Conservation (phyloP, 1,139 yeast genomes). For the Taphrina betulina region DNA sequence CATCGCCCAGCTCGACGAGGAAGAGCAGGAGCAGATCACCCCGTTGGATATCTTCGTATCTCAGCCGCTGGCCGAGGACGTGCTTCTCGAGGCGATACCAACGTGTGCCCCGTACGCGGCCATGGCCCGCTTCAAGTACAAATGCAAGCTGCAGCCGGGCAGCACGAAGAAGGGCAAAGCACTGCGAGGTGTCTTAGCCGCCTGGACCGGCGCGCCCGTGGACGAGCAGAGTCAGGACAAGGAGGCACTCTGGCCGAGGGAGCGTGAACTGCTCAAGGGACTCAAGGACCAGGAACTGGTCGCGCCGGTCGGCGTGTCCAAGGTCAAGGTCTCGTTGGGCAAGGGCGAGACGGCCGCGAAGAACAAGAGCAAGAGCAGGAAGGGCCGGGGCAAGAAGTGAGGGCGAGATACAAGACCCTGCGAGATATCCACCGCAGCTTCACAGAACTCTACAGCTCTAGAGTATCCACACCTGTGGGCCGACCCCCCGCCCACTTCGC, state of each 20-base stretch:
- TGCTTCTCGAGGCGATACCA: conserved; percentile 65
- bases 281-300: conserved; percentile 59
- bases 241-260: conserved; percentile 68
- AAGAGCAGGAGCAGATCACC: conserved; percentile 40
- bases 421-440: no score
- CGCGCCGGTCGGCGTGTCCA: conserved; percentile 54
- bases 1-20: conserved; percentile 42
- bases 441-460: no score
- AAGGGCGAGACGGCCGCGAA: conserved; percentile 15
- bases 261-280: conserved; percentile 57
- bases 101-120: conserved; percentile 93
- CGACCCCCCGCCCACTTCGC: no score
- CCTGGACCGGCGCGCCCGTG: conserved; percentile 57
- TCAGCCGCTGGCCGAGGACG: conserved; percentile 46
- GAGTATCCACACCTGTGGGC: no score
- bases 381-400: not conserved
- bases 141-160: conserved; percentile 85
- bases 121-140: conserved; percentile 69
- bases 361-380: conserved; percentile 7
- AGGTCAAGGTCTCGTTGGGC: conserved; percentile 39
- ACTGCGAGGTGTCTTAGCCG: conserved; percentile 52
- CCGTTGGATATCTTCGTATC: conserved; percentile 46
- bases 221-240: conserved; percentile 55
- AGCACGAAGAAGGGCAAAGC: conserved; percentile 86
- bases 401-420: no score